phyloP scores from a whole-genome alignment of 331 rosid genomes.

The Phaseolus coccineus region DNA sequence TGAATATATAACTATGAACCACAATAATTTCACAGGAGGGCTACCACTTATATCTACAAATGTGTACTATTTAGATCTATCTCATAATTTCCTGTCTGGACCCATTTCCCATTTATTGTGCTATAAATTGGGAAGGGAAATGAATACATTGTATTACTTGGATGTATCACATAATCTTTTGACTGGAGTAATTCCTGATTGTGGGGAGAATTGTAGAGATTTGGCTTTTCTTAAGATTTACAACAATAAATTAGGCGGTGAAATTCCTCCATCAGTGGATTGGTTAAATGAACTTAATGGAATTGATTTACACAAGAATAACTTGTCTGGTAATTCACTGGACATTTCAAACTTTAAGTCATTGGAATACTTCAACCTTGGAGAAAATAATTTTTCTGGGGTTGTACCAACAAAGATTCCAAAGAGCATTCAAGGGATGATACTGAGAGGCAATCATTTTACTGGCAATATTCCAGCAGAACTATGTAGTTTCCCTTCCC shows the following conservation, averaged over 20 bases:
- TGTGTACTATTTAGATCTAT: neutral
- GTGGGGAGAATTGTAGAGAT: neutral
- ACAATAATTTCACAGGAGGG: slow-evolving; percentile 7
- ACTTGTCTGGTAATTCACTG: neutral
- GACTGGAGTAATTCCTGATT: neutral
- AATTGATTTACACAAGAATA: neutral
- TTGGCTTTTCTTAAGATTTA: neutral
- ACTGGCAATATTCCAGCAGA: neutral
- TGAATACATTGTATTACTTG: neutral
- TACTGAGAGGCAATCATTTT: neutral
- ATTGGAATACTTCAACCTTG: neutral
- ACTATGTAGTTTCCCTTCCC: neutral
- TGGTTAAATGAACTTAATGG: neutral
- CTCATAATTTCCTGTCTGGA: neutral
- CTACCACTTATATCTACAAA: neutral
- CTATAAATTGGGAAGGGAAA: neutral
- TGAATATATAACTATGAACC: neutral
- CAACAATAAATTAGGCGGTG: neutral
- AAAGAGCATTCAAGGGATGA: neutral
- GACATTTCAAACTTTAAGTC: neutral
- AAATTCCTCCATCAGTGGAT: neutral
- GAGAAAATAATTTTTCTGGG: neutral
- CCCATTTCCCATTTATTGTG: neutral
- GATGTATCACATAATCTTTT: neutral
- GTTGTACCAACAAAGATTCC: neutral